phyloP scores from a whole-genome alignment of 2,329 filamentous ascomycete genomes.

The Fusarium sp. region DNA sequence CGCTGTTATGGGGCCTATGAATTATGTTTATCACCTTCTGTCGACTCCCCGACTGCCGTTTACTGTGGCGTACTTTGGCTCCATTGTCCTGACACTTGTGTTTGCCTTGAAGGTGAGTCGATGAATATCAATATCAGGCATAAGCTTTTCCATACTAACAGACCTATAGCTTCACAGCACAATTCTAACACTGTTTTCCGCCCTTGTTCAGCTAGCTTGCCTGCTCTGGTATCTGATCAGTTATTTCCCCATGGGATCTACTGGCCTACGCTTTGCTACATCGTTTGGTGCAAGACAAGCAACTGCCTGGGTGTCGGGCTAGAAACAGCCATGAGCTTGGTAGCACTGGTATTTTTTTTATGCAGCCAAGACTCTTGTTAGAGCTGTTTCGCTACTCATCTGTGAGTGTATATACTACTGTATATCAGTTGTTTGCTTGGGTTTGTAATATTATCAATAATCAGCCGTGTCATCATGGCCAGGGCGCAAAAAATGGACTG shows the following conservation, averaged over 20 bases:
- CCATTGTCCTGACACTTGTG: constrained; percentile 87
- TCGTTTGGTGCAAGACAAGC: constrained; percentile 86
- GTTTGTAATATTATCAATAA: constrained; percentile 15
- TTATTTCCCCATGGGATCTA: constrained; percentile 97
- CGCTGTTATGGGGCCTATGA: constrained; percentile 88
- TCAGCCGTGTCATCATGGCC: not conserved
- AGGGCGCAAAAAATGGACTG: constrained; percentile 4
- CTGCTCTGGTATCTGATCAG: constrained; percentile 94
- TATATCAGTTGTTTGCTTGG: constrained; percentile 6
- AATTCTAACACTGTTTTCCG: constrained; percentile 83
- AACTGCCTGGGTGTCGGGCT: constrained; percentile 87
- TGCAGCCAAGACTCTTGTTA: not conserved
- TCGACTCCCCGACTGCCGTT: constrained; percentile 89
- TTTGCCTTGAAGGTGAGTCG: constrained; percentile 88
- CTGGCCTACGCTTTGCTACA: constrained; percentile 84
- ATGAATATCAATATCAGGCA: not conserved
- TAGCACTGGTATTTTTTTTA: not conserved
- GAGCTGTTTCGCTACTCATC: constrained; percentile 2
- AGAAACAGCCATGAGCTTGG: constrained; percentile 4
- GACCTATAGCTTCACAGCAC: constrained; percentile 77
- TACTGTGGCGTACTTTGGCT: constrained; percentile 93
- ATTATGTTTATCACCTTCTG: constrained; percentile 84
- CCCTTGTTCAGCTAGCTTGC: constrained; percentile 83
- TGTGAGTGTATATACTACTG: not conserved
- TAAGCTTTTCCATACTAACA: constrained; percentile 15